phyloP scores from a whole-genome alignment of 2,329 filamentous ascomycete genomes.

The Hansfordia pulvinata region DNA sequence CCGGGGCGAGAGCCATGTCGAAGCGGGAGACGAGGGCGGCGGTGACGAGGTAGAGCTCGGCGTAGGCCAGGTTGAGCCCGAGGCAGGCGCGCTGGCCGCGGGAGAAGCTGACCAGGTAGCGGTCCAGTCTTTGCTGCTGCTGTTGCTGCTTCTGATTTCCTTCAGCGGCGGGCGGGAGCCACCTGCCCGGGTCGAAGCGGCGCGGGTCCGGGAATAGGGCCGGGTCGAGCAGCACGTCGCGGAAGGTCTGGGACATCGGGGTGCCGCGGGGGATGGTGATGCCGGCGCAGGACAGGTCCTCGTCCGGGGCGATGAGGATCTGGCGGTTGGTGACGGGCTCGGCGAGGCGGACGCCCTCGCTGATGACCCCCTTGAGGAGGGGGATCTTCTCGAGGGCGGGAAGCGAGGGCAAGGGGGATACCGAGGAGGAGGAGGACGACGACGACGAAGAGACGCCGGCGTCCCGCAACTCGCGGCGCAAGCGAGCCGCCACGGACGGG shows the following conservation, averaged over 20 bases:
- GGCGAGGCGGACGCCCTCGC: conserved; percentile 22
- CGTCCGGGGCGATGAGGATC: conserved; percentile 16
- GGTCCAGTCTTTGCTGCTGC: too few species aligned
- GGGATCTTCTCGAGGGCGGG: conserved; percentile 17
- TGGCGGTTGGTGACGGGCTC: conserved; percentile 18
- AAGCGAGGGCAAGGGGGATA: too few species aligned
- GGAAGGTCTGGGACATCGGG: conserved; percentile 9
- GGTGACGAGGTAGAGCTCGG: neutral
- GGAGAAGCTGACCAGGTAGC: conserved; percentile 10
- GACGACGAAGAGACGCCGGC: too few species aligned
- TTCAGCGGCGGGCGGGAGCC: conserved; percentile 10
- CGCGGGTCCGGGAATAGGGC: conserved; percentile 8
- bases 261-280: conserved; percentile 9
- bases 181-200: conserved; percentile 11
- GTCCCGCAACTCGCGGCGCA: too few species aligned
- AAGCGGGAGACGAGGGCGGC: neutral
- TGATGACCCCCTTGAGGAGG: conserved; percentile 18
- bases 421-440: too few species aligned
- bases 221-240: conserved; percentile 9
- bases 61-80: conserved; percentile 7
- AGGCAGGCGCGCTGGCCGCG: conserved; percentile 11
- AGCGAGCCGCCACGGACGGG: too few species aligned
- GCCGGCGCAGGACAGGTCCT: conserved; percentile 13
- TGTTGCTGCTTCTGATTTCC: conserved; percentile 11
- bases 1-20: too few species aligned